phyloP scores from a whole-genome alignment of 768 basidiomycete species.

The Pleurotus djamor region DNA sequence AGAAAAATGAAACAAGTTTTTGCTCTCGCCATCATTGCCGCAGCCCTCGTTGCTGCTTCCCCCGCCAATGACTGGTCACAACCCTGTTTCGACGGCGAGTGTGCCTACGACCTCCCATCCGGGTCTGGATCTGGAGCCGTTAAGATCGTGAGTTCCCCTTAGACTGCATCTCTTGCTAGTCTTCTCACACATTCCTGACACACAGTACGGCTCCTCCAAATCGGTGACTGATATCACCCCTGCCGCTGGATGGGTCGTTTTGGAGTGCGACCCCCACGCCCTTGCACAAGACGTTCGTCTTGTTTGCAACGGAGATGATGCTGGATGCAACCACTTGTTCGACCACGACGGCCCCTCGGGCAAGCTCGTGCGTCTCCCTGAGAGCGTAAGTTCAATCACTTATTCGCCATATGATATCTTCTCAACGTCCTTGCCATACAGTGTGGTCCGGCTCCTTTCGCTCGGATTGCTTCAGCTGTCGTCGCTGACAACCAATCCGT shows the following conservation, averaged over 20 bases:
- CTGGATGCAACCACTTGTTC: constrained; percentile 39
- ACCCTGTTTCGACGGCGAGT: neutral
- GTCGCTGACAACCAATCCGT: constrained; percentile 33
- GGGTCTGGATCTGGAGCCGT: neutral
- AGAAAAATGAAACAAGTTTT: neutral
- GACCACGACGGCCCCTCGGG: constrained; percentile 34
- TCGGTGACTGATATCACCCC: constrained; percentile 6
- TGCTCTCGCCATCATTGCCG: neutral
- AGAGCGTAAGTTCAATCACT: constrained; percentile 32
- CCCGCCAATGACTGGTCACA: neutral
- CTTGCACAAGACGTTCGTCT: constrained; percentile 8
- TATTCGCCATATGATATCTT: neutral
- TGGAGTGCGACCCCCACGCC: constrained; percentile 4
- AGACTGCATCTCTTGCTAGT: too few relatives aligned
- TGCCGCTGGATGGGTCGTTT: constrained; percentile 3
- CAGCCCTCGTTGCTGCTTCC: neutral
- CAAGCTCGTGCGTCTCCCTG: constrained; percentile 52
- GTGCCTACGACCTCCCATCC: neutral
- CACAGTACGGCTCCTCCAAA: constrained; percentile 3
- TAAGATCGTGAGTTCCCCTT: neutral
- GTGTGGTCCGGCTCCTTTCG: constrained; percentile 17
- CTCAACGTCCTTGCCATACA: neutral
- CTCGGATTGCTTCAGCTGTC: constrained; percentile 28
- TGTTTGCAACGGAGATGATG: constrained; percentile 11
- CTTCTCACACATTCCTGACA: too few relatives aligned